Evolutionary conservation across 768 basidiomycete genomes (phyloP), one percentile per base, ranked within the genome.

Genomic region (Macrolepiota albuminosa): DNA sequence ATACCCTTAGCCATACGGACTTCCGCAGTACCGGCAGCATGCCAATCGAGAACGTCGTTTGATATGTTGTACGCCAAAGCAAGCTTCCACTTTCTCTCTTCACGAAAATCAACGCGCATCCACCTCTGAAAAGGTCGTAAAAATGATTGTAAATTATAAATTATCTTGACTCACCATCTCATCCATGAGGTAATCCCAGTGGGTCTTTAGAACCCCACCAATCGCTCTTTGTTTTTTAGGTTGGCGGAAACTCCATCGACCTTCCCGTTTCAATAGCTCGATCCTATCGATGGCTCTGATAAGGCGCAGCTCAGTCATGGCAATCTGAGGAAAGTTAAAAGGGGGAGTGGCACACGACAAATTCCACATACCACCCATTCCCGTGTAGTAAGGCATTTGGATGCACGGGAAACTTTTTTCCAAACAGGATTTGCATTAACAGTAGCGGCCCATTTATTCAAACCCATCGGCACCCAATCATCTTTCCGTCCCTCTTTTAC

Each of bases 161-260:
- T 46, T 18, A 43, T 54, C 40, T 29, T 33, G 21, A 76, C 83
- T 65, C 57, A 92, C 93, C 94, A 98, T 94, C 73, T 99, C 97
- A 61, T 98, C 96, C 72, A 99, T 74, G 37, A 99, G 78, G 72
- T 95, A 91, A 70, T 98, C 97, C 93, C 93, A 95, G 68, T 98
- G 94, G 0, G 88, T 85, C 74, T 95, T 97, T 2, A 78, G 76
- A 52, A 87, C 65, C 1, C 87, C 85, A 24, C 88, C 86, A 18
- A 94, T 80, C 33, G 86, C 89, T 60, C 91, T 81, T 68, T 95
- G 92, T 72, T 95, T 96, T 74, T 96, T 98, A 10, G 95, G 94
- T 68, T 99, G 97, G 55, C 96, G 78, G 66, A 96, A 92, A 64
- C 90, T 89, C 96, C 97, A 99, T 39, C 84, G 78, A 4, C 87